A percentile compares a stretch with the other conserved stretches of the same genome.
Conservation (phyloP, 2,329 filamentous ascomycete species). For the Penicillium sp. region DNA sequence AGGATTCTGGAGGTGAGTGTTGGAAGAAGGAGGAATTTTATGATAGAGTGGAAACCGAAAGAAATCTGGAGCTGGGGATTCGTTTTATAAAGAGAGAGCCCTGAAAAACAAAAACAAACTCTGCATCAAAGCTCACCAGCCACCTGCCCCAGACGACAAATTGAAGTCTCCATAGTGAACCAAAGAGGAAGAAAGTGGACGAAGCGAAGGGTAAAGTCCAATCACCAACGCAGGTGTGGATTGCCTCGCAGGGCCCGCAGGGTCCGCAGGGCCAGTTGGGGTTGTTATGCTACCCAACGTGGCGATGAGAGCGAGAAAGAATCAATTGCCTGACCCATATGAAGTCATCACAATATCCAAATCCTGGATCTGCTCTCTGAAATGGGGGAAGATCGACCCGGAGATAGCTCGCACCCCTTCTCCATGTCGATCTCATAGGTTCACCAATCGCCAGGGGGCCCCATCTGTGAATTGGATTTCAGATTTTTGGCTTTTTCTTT, state of each 20-base stretch:
- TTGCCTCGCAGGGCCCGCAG: conserved; percentile 3
- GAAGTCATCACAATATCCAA: conserved; percentile 20
- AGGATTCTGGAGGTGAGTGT: not conserved
- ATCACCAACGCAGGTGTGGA: conserved; percentile 10
- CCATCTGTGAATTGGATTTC: not conserved
- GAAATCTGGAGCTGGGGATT: conserved; percentile 1
- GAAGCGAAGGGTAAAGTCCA: not conserved
- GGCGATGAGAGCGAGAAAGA: conserved; percentile 15
- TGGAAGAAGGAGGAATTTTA: not conserved
- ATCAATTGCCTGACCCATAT: conserved; percentile 9
- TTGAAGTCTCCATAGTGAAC: conserved; percentile 2
- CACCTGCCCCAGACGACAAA: conserved; percentile 6
- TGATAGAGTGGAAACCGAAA: not conserved
- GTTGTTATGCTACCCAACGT: conserved; percentile 23
- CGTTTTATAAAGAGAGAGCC: conserved; percentile 21
- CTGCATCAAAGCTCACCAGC: conserved; percentile 9
- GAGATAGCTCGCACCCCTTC: conserved; percentile 11
- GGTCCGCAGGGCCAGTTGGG: not conserved
- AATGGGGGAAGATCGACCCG: conserved; percentile 19
- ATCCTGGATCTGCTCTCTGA: conserved; percentile 13
- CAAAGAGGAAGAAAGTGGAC: not conserved
- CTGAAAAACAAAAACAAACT: conserved; percentile 19
- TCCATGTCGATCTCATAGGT: conserved; percentile 17
- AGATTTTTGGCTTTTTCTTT: not conserved
- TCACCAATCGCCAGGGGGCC: conserved; percentile 5